These are phyloP conservation scores for Pisolithus microcarpus DNA, from an alignment of 768 basidiomycete genomes.

Conservation along the genomic window DNA sequence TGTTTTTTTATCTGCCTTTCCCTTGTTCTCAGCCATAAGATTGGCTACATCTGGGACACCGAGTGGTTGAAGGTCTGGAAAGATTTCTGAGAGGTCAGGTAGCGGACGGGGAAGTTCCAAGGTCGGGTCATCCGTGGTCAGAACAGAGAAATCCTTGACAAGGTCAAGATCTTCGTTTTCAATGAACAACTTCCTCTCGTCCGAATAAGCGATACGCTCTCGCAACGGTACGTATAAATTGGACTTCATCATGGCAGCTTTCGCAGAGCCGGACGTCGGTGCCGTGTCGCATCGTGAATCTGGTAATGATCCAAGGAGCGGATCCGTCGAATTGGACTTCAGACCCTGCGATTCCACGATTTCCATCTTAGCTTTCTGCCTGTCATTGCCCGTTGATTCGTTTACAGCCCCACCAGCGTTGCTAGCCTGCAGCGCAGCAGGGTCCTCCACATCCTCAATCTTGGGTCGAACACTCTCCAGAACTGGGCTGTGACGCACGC, in stretches of 20 bases:
- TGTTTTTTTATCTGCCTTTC: conserved; percentile 48
- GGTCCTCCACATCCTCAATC: conserved; percentile 53
- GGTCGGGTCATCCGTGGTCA: conserved; percentile 23
- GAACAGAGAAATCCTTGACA: conserved; percentile 40
- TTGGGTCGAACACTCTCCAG: conserved; percentile 35
- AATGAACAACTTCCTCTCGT: conserved; percentile 43
- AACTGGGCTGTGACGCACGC: conserved; percentile 26
- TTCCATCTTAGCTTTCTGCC: conserved; percentile 22
- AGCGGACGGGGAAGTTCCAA: conserved; percentile 24
- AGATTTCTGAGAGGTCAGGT: conserved; percentile 58
- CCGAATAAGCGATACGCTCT: conserved; percentile 44
- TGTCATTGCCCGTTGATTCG: conserved; percentile 24
- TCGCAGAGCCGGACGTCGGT: conserved; percentile 21
- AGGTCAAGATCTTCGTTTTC: conserved; percentile 46
- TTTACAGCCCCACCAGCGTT: conserved; percentile 21
- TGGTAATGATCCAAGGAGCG: conserved; percentile 38
- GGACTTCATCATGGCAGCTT: conserved; percentile 33
- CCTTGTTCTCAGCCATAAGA: conserved; percentile 39
- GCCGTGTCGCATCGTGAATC: conserved; percentile 31
- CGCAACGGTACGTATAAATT: conserved; percentile 51
- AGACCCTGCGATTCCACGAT: conserved; percentile 30
- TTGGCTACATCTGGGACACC: conserved; percentile 42
- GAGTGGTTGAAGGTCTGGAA: conserved; percentile 74
- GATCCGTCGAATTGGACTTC: conserved; percentile 52
- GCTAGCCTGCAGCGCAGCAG: conserved; percentile 31